A percentile compares a stretch with the other conserved stretches of the same genome.
These are phyloP conservation scores for Wickerhamomyces hampshirensis DNA, from an alignment of 805 yeast species.

Conservation along the genomic window DNA sequence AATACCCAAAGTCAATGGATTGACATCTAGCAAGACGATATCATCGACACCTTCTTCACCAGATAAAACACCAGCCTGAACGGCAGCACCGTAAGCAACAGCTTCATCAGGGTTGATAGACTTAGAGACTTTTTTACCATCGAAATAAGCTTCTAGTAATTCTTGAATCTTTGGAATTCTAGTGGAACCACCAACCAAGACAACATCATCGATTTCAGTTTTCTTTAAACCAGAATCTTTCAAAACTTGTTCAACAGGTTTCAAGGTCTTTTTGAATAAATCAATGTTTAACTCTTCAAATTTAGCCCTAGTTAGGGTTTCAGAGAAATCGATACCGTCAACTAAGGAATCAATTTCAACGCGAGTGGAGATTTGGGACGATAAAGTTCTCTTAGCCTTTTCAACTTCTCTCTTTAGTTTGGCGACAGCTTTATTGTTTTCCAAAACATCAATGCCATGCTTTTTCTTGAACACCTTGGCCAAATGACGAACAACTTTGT, in stretches of 20 bases:
- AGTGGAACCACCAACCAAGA: slow-evolving; percentile 97
- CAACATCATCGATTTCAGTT: slow-evolving; percentile 89
- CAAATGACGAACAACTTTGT: slow-evolving; percentile 83
- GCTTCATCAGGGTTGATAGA: slow-evolving; percentile 99
- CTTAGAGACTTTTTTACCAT: slow-evolving; percentile 94
- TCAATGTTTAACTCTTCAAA: slow-evolving; percentile 95
- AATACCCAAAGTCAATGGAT: slow-evolving; percentile 91
- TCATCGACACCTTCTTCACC: slow-evolving; percentile 95
- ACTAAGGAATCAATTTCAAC: slow-evolving; percentile 93
- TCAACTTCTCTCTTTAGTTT: slow-evolving; percentile 96
- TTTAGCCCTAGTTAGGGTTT: slow-evolving; percentile 94
- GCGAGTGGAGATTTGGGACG: slow-evolving; percentile 92
- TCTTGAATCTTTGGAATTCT: slow-evolving; percentile 98
- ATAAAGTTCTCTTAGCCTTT: slow-evolving; percentile 95
- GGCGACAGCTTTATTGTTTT: slow-evolving; percentile 81
- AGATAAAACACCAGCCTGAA: slow-evolving; percentile 95
- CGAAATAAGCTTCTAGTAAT: slow-evolving; percentile 82
- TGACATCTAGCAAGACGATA: slow-evolving; percentile 85
- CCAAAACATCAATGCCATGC: slow-evolving; percentile 76
- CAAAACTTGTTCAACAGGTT: slow-evolving; percentile 93
- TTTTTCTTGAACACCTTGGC: slow-evolving; percentile 88
- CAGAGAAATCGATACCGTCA: slow-evolving; percentile 94
- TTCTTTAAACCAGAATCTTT: slow-evolving; percentile 88
- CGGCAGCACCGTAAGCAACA: slow-evolving; percentile 99
- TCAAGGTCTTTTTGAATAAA: slow-evolving; percentile 88